Percentiles rank a stretch among this genome's conserved stretches.
Evolutionary conservation across 176 grass and related monocot genomes (phyloP).

Genomic region (Echinochloa phyllopogon): DNA sequence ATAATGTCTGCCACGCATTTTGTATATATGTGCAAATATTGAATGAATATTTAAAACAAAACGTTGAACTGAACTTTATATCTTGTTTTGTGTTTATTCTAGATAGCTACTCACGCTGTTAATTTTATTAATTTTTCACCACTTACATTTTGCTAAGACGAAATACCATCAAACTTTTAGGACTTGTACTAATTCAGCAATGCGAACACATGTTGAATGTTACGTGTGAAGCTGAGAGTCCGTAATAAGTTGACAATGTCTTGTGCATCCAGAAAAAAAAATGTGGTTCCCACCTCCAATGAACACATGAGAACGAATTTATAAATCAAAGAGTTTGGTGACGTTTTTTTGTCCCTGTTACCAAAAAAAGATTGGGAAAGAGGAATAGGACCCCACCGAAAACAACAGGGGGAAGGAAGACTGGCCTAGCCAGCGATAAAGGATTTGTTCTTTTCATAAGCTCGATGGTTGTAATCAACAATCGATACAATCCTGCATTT

Average conservation of each 20-base stretch:
- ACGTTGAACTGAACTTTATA: too few species aligned
- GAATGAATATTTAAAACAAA: too few species aligned
- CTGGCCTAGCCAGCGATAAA: not conserved
- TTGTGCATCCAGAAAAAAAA: not conserved
- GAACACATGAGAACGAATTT: not conserved
- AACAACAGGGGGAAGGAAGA: not conserved
- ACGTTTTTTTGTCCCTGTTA: not conserved
- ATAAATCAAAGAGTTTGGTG: not conserved
- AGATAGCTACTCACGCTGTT: not conserved
- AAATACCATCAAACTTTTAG: not conserved
- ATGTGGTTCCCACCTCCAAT: not conserved
- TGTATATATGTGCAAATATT: too few species aligned
- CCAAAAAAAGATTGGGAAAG: not conserved
- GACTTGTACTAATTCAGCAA: not conserved
- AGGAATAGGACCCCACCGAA: not conserved
- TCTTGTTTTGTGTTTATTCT: too few species aligned
- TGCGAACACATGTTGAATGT: not conserved
- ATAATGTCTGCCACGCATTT: too few species aligned
- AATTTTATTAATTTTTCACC: not conserved
- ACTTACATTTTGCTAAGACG: not conserved
- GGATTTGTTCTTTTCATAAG: not conserved
- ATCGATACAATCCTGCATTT: conserved; percentile 1
- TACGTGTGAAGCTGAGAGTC: not conserved
- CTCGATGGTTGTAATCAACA: not conserved
- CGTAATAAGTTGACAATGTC: not conserved